Conservation (phyloP, 2,329 filamentous ascomycete species). For the Geosmithia flava region DNA sequence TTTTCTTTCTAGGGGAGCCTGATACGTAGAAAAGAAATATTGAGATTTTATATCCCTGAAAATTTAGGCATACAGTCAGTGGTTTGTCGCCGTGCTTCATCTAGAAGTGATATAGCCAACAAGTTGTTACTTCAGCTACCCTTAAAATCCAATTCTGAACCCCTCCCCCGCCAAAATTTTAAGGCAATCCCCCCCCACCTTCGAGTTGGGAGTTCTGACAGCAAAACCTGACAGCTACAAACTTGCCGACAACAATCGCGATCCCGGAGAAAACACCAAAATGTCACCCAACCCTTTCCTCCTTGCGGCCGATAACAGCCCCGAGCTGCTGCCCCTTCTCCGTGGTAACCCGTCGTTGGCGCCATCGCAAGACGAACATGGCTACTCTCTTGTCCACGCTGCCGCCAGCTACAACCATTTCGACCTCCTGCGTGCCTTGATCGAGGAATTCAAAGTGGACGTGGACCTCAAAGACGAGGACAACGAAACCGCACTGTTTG, state of each 20-base stretch:
- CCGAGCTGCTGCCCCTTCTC: constrained; percentile 62
- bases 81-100: neutral
- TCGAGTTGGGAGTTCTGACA: neutral
- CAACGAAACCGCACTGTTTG: constrained; percentile 86
- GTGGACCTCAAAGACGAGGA: constrained; percentile 82
- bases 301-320: constrained; percentile 71
- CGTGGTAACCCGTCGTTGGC: constrained; percentile 65
- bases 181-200: neutral
- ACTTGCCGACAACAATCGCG: neutral
- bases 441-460: constrained; percentile 65
- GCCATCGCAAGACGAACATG: constrained; percentile 71
- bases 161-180: constrained; percentile 1
- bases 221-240: neutral
- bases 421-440: constrained; percentile 62
- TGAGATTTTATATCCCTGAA: neutral
- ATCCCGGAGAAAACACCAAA: neutral
- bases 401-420: constrained; percentile 86
- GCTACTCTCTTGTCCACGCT: constrained; percentile 89
- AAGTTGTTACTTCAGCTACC: neutral
- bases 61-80: neutral
- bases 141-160: neutral
- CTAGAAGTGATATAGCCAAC: neutral
- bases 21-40: neutral
- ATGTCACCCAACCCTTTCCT: constrained; percentile 55
- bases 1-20: neutral